These are phyloP conservation scores for Leptographium wingfieldii DNA, from an alignment of 2,329 filamentous ascomycete species.

Conservation along the genomic window DNA sequence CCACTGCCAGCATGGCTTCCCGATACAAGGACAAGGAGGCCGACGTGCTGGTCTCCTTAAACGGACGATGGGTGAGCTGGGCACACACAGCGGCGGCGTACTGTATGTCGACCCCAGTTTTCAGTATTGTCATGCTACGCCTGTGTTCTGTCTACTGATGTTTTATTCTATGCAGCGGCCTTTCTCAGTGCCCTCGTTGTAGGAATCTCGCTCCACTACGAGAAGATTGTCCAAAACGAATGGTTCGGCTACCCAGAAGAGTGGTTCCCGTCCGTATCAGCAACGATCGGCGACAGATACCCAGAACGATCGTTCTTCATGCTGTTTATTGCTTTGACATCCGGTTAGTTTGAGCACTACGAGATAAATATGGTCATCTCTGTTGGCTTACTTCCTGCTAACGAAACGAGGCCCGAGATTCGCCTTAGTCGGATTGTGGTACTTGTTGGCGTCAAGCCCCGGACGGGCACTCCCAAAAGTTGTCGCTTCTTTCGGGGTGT, in stretches of 20 bases:
- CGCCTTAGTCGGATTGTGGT: slow-evolving; percentile 82
- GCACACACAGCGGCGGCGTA: slow-evolving; percentile 77
- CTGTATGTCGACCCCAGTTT: slow-evolving; percentile 31
- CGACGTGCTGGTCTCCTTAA: slow-evolving; percentile 52
- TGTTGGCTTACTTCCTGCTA: neutral
- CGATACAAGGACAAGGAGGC: slow-evolving; percentile 54
- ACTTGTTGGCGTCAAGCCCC: slow-evolving; percentile 69
- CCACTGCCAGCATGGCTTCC: slow-evolving; percentile 8
- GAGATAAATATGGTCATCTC: too few relatives aligned
- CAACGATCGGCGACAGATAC: slow-evolving; percentile 94
- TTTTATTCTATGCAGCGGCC: slow-evolving; percentile 41
- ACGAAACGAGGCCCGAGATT: slow-evolving; percentile 65
- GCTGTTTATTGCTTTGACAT: slow-evolving; percentile 93
- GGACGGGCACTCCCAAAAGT: slow-evolving; percentile 68
- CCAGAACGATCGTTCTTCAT: slow-evolving; percentile 95
- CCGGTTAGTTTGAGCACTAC: slow-evolving; percentile 40
- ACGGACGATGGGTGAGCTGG: slow-evolving; percentile 84
- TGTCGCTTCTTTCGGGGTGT: slow-evolving; percentile 64
- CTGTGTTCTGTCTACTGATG: neutral
- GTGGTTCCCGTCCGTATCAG: slow-evolving; percentile 93
- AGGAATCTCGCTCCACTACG: slow-evolving; percentile 73
- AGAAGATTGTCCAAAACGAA: slow-evolving; percentile 97
- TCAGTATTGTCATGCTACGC: neutral
- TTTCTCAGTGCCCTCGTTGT: slow-evolving; percentile 79
- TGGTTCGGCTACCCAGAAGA: slow-evolving; percentile 88